Base-by-base conservation (phyloP, 257 asterid species). In the Solanum chilense region DNA sequence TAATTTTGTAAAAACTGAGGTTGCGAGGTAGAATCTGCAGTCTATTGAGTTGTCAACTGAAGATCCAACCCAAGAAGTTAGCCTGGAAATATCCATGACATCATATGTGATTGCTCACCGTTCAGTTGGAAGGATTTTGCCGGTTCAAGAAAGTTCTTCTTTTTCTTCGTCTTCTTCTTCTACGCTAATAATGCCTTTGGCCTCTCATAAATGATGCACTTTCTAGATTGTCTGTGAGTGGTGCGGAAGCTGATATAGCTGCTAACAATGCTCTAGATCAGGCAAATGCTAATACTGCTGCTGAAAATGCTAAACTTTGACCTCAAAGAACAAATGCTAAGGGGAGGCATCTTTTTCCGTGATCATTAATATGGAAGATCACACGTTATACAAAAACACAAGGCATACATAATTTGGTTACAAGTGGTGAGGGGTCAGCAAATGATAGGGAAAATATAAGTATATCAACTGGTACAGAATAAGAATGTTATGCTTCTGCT, bases 91-190 rank as follows among this genome's bases (percentile, higher is more conserved):
- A 45, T 23, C 86, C 62, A 86, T 83, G 84, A 66, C 87, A 21
- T 77, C 83, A n/a, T 83, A 52, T 83, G 86, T 88, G 87, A 80
- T 66, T 33, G 64, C 56, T 18, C 86, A 62, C 75, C 92, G 71
- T 35, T 89, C 94, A 83, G 89, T 64, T 90, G 89, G 80, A 87
- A 94, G 87, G 85, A 68, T 92, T 66, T 89, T 89, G 86, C 93
- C 88, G 70, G 90, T 90, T 87, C 93, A 92, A 88, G 97, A 93
- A 74, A 92, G 94, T 87, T 91, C 90, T 85, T 91, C 84, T 85
- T 91, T 96, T 75, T 86, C 91, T 80, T 91, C 90, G 83, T 91
- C 64, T 25, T 90, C 98, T 85, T 84, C 91, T 75, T 86, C 91
- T 80, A 87, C 88, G 77, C 69, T 88, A 83, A 25, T 93, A 35